Conservation (phyloP, 2,329 filamentous ascomycete genomes). For the Paecilomyces variotii region DNA sequence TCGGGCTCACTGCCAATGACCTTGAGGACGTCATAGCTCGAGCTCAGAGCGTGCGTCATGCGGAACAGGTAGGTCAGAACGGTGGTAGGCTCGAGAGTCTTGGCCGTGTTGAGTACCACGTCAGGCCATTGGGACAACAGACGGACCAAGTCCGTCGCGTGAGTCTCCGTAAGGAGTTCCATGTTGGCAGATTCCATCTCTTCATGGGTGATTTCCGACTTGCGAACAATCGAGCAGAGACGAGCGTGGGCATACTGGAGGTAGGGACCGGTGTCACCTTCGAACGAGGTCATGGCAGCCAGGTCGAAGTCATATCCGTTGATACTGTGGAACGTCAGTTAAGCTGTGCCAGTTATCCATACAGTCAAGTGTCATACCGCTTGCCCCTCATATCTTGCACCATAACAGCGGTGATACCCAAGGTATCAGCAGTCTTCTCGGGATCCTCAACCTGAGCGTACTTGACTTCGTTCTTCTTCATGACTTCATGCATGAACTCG, state of each 20-base stretch:
- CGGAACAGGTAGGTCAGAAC: constrained; percentile 61
- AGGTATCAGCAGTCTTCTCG: constrained; percentile 69
- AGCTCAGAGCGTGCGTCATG: constrained; percentile 55
- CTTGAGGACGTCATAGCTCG: constrained; percentile 55
- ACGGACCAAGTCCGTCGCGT: constrained; percentile 55
- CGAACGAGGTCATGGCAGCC: constrained; percentile 57
- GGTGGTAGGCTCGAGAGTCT: constrained; percentile 59
- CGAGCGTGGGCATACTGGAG: constrained; percentile 57
- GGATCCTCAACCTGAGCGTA: constrained; percentile 85
- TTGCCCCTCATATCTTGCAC: constrained; percentile 97
- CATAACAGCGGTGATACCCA: constrained; percentile 94
- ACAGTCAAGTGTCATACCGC: constrained; percentile 47
- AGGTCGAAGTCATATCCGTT: constrained; percentile 61
- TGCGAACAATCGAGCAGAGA: constrained; percentile 52
- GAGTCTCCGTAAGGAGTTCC: constrained; percentile 52
- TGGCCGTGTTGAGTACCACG: constrained; percentile 54
- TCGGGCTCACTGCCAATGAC: constrained; percentile 53
- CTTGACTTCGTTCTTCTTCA: constrained; percentile 84
- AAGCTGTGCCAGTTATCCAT: constrained; percentile 32
- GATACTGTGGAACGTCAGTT: constrained; percentile 44
- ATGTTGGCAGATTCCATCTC: constrained; percentile 50
- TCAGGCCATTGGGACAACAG: constrained; percentile 59
- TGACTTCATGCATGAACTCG: constrained; percentile 97
- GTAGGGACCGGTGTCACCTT: constrained; percentile 59
- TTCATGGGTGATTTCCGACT: constrained; percentile 40